phyloP scores from a whole-genome alignment of 495 filamentous ascomycete species.

The Aspergillus taichungensis region DNA sequence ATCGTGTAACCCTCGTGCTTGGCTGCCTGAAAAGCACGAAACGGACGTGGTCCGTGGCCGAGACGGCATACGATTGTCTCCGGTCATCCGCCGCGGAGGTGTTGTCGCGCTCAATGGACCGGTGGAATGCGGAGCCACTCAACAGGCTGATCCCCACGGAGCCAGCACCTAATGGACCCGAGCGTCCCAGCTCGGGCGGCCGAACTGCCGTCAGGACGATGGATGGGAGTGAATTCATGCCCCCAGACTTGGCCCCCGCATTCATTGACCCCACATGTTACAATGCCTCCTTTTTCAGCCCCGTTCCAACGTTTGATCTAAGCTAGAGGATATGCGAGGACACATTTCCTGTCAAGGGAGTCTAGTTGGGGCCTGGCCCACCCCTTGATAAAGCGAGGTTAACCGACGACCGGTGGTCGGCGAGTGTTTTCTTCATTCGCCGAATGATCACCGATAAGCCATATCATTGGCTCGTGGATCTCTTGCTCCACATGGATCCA shows the following conservation, averaged over 20 bases:
- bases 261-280: slow-evolving; percentile 30
- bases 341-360: too few relatives aligned
- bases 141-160: slow-evolving; percentile 16
- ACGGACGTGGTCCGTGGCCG: slow-evolving; percentile 25
- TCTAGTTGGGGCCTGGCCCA: too few relatives aligned
- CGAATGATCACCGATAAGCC: too few relatives aligned
- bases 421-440: too few relatives aligned
- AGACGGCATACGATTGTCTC: slow-evolving; percentile 20
- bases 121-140: slow-evolving; percentile 23
- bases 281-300: slow-evolving; percentile 23
- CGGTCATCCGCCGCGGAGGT: slow-evolving; percentile 25
- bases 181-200: slow-evolving; percentile 8
- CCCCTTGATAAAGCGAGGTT: too few relatives aligned
- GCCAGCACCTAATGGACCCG: slow-evolving; percentile 13
- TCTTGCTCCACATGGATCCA: too few relatives aligned
- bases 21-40: slow-evolving; percentile 30
- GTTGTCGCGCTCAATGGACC: slow-evolving; percentile 24
- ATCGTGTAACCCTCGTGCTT: slow-evolving; percentile 31
- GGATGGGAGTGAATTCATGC: slow-evolving; percentile 20
- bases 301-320: slow-evolving; percentile 23
- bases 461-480: too few relatives aligned
- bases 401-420: too few relatives aligned
- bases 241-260: slow-evolving; percentile 18
- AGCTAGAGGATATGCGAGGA: slow-evolving; percentile 1
- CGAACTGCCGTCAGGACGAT: slow-evolving; percentile 10